Percentiles rank a stretch among this genome's conserved stretches.
phyloP scores from a whole-genome alignment of 2,329 filamentous ascomycete genomes.

The Fusarium sp. region DNA sequence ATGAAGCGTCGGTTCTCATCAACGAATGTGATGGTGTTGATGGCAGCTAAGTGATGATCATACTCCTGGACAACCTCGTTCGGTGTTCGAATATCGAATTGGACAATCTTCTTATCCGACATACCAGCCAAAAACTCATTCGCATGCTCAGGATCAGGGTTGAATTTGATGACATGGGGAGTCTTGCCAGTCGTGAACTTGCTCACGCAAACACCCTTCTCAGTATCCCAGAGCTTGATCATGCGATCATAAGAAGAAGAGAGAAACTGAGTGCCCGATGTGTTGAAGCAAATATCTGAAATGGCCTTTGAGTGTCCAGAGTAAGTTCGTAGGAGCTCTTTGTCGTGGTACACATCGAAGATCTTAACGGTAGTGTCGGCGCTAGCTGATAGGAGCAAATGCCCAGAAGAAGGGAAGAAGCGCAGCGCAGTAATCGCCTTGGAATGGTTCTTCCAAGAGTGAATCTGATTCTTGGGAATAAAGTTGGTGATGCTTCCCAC shows the following conservation, averaged over 20 bases:
- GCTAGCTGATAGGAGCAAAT: conserved; percentile 87
- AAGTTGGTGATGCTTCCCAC: conserved; percentile 83
- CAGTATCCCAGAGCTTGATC: conserved; percentile 98
- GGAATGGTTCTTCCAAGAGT: conserved; percentile 84
- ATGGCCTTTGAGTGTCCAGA: conserved; percentile 89
- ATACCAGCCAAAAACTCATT: conserved; percentile 96
- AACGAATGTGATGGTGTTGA: conserved; percentile 97
- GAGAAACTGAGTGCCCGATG: conserved; percentile 82
- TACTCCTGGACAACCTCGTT: conserved; percentile 93
- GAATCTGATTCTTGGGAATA: conserved; percentile 91
- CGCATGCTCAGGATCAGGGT: conserved; percentile 77
- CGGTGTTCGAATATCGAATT: conserved; percentile 85
- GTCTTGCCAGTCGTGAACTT: conserved; percentile 95
- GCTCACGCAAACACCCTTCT: conserved; percentile 86
- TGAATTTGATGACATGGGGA: conserved; percentile 93
- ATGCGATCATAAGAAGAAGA: conserved; percentile 92
- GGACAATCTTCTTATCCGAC: conserved; percentile 98
- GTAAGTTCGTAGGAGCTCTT: conserved; percentile 89
- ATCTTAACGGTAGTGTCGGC: conserved; percentile 92
- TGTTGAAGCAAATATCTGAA: conserved; percentile 89
- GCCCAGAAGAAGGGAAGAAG: conserved; percentile 88
- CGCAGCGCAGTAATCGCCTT: conserved; percentile 88
- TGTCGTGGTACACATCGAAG: conserved; percentile 92
- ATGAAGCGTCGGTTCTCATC: conserved; percentile 96
- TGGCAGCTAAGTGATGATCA: conserved; percentile 95